Evolutionary conservation across 208 protist species (phyloP).

Genomic region (Wallacemonas sp.): DNA sequence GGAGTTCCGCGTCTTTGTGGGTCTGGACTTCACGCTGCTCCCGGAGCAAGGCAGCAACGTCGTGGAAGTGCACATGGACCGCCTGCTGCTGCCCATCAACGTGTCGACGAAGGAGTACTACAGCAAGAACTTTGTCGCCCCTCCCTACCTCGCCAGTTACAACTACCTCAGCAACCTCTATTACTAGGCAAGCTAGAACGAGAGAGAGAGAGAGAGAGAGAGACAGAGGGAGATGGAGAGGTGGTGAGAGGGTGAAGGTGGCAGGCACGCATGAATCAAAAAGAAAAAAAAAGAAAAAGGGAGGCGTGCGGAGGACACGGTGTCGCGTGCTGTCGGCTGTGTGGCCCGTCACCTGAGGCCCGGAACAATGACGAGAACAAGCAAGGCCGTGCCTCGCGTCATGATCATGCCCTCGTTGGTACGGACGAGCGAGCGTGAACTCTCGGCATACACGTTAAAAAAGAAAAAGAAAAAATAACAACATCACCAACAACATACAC

Average conservation of each 20-base stretch:
- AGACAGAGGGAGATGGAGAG: background rate
- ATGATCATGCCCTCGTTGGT: too few relatives aligned
- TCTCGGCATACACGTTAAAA: too few relatives aligned
- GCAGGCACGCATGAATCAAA: background rate
- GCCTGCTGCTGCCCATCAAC: slow-evolving; percentile 79
- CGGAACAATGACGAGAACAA: too few relatives aligned
- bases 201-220: background rate
- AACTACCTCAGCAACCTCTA: slow-evolving; percentile 64
- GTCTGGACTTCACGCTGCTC: slow-evolving; percentile 84
- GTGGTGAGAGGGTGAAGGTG: background rate
- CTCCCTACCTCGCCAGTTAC: slow-evolving; percentile 49
- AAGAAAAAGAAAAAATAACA: too few relatives aligned
- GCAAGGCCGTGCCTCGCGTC: too few relatives aligned
- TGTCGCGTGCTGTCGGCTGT: too few relatives aligned
- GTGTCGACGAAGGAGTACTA: slow-evolving; percentile 84
- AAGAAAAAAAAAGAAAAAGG: background rate
- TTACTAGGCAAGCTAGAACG: slow-evolving; percentile 26
- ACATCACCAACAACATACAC: too few relatives aligned
- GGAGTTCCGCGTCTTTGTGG: slow-evolving; percentile 84
- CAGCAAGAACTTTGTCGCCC: slow-evolving; percentile 69
- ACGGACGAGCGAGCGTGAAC: too few relatives aligned
- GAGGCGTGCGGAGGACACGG: too few relatives aligned
- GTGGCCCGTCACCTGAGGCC: too few relatives aligned
- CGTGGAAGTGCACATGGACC: slow-evolving; percentile 71
- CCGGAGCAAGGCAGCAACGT: slow-evolving; percentile 62